These are phyloP conservation scores for Saccharum officinarum DNA, from an alignment of 176 grass and related monocot genomes.

Conservation along the genomic window DNA sequence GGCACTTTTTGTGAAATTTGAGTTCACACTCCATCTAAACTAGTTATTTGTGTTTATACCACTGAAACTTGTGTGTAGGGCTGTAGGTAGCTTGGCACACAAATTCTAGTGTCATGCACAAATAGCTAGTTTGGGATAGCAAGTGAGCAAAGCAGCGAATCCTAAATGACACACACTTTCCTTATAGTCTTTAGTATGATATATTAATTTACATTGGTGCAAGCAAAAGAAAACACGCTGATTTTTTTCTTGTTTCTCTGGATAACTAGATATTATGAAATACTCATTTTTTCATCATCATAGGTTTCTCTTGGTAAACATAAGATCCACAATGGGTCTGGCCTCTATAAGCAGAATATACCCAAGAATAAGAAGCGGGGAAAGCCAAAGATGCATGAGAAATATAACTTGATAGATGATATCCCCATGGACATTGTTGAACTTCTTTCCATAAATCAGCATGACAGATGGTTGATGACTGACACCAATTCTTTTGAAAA, in stretches of 20 bases:
- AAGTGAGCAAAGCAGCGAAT: background rate
- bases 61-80: background rate
- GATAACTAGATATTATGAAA: background rate
- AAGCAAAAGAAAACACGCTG: background rate
- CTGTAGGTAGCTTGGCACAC: background rate
- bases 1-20: background rate
- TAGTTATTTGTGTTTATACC: background rate
- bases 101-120: background rate
- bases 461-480: constrained; percentile 51
- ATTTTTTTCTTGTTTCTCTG: background rate
- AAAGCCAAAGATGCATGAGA: constrained; percentile 29
- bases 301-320: constrained; percentile 35
- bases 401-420: constrained; percentile 50
- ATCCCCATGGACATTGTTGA: constrained; percentile 93
- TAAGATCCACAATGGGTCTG: constrained; percentile 27
- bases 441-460: constrained; percentile 67
- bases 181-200: background rate
- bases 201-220: background rate
- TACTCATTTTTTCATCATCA: constrained; percentile 20
- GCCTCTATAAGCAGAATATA: constrained; percentile 19
- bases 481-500: constrained; percentile 24
- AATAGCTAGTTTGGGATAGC: background rate
- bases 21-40: background rate
- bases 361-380: constrained; percentile 28
- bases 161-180: background rate